Evolutionary conservation across 495 filamentous ascomycete species (phyloP), one percentile per base, ranked within the genome.

Genomic region (Tuber umbilicatum): DNA sequence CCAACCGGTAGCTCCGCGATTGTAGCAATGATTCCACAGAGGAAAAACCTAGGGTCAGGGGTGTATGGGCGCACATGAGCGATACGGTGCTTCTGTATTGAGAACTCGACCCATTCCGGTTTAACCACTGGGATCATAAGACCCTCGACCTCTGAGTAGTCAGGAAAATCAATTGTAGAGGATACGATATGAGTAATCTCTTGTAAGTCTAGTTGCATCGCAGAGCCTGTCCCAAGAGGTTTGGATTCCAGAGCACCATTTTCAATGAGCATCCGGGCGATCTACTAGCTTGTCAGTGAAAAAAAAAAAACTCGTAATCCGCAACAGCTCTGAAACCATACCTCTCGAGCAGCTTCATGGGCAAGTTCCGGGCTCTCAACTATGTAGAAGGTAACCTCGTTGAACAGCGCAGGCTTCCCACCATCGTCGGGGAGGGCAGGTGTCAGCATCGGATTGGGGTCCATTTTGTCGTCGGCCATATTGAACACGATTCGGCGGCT

Each of bases 1-100:
- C 88, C 90, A n/a, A 88, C 84, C 6, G 95, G 95, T 69, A 99
- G 89, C 76, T 96, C 93, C 5, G 88, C 89, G 70, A 87, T 86
- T 31, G 90, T 90, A 4, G 95, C 83, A 17, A 91, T 86, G 68
- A 97, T 90, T 77, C 91, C 90, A 68, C 91, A 93, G 84, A 99
- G 91, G 83, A 97, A 94, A 76, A 97, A 89, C 55, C 90, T 87
- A 12, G 95, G 94, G 79, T 99, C 96, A 0, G 95, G 95, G 64
- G 90, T 97, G 80, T 89, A 96, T 31, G 92, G 91, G 39, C 94
- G 88, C 23, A 93, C 87, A 76, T 92, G 93, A 68, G 89, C 89
- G n/a, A 90, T 83, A 77, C 90, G 92, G 27, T 84, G 84, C 77
- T 91, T 94, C 3, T 85, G 78, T 19, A 97, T 78, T 19, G 90